Conservation (phyloP, 1,284 basidiomycete species). For the Gymnopus androsaceus region DNA sequence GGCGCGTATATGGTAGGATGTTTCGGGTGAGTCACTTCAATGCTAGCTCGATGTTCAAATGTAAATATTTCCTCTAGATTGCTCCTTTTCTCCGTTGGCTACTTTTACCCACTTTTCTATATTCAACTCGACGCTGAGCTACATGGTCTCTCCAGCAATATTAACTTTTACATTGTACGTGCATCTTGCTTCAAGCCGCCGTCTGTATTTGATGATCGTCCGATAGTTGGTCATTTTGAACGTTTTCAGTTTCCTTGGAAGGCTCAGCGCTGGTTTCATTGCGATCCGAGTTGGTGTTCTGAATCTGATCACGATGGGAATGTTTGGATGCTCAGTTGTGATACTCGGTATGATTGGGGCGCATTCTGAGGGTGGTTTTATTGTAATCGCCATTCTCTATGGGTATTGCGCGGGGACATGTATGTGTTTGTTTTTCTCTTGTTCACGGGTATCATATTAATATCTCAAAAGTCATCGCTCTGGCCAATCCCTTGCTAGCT, state of each 20-base stretch:
- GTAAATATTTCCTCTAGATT: slow-evolving; percentile 15
- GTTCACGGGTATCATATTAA: neutral
- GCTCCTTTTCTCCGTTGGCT: slow-evolving; percentile 22
- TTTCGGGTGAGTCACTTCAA: slow-evolving; percentile 16
- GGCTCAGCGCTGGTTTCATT: slow-evolving; percentile 31
- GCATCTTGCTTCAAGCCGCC: neutral
- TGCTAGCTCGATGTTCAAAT: neutral
- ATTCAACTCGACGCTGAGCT: slow-evolving; percentile 30
- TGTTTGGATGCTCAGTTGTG: slow-evolving; percentile 24
- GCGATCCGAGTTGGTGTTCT: slow-evolving; percentile 26
- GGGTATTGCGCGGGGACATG: slow-evolving; percentile 32
- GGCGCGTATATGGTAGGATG: slow-evolving; percentile 17
- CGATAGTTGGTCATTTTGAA: slow-evolving; percentile 35
- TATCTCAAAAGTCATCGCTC: slow-evolving; percentile 15
- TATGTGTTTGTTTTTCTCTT: slow-evolving; percentile 13
- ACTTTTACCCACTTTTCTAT: slow-evolving; percentile 34
- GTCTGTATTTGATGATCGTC: neutral
- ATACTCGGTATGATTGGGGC: slow-evolving; percentile 34
- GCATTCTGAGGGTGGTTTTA: slow-evolving; percentile 21
- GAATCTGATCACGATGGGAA: slow-evolving; percentile 27
- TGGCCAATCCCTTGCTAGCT: slow-evolving; percentile 19
- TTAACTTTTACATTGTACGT: slow-evolving; percentile 4
- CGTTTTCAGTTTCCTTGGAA: slow-evolving; percentile 29
- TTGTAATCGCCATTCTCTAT: slow-evolving; percentile 31
- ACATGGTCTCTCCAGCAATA: neutral